Evolutionary conservation across 2,329 filamentous ascomycete species (phyloP).

Genomic region (Monilinia polystroma): DNA sequence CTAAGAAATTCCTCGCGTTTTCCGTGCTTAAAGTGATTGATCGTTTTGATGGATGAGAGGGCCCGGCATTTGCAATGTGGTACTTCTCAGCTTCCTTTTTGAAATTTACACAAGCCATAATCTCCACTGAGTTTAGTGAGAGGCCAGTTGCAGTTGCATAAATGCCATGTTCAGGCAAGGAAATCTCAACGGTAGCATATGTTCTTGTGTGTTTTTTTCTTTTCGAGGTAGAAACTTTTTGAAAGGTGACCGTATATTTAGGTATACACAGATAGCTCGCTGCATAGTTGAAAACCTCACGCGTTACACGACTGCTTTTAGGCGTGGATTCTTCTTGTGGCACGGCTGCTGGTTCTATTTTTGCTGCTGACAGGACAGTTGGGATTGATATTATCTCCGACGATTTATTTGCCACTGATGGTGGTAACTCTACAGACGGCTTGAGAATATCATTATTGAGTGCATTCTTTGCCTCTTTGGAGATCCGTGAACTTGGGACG

Average conservation of each 20-base stretch:
- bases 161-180: constrained; percentile 13
- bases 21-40: constrained; percentile 2
- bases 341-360: not conserved
- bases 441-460: not conserved
- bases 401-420: not conserved
- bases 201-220: not conserved
- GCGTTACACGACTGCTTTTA: not conserved
- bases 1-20: constrained; percentile 19
- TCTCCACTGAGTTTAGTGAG: not conserved
- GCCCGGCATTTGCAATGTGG: not conserved
- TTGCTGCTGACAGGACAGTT: not conserved
- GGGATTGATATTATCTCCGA: too few relatives aligned
- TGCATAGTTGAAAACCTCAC: constrained; percentile 17
- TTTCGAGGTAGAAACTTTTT: not conserved
- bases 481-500: not conserved
- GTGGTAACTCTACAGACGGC: not conserved
- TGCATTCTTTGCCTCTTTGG: not conserved
- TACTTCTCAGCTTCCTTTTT: constrained; percentile 12
- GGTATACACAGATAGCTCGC: constrained; percentile 10
- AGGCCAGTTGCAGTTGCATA: not conserved
- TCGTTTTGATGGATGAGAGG: not conserved
- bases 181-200: not conserved
- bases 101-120: not conserved
- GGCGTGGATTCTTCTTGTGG: not conserved
- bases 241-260: not conserved